phyloP scores from a whole-genome alignment of 2,329 filamentous ascomycete species.

The Trichoderma sp. region DNA sequence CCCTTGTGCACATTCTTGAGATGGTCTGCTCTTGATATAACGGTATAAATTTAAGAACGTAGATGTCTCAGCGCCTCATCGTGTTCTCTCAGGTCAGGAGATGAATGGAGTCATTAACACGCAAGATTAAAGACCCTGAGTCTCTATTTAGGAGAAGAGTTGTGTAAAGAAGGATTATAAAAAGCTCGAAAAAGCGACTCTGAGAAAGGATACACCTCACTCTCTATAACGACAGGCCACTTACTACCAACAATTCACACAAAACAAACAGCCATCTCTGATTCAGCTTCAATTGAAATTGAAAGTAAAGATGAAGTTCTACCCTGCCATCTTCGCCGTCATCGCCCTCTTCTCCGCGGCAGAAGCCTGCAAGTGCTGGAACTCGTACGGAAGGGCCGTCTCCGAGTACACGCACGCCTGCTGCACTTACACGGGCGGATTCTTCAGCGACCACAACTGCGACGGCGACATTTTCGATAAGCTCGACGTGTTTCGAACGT shows the following conservation, averaged over 20 bases:
- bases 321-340: not conserved
- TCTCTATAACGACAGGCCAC: not conserved
- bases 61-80: not conserved
- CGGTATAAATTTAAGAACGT: not conserved
- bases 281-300: no score
- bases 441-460: not conserved
- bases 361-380: not conserved
- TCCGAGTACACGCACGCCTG: not conserved
- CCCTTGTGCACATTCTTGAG: not conserved
- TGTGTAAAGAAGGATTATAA: not conserved
- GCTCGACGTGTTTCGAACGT: not conserved
- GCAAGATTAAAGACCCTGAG: no score
- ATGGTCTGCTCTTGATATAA: not conserved
- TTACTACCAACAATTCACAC: not conserved
- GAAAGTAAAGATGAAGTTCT: not conserved
- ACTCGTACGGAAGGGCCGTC: not conserved
- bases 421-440: not conserved
- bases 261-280: not conserved
- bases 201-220: not conserved
- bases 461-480: not conserved
- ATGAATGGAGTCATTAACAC: not conserved
- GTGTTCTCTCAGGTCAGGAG: not conserved
- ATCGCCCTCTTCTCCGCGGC: not conserved
- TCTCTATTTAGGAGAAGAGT: not conserved
- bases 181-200: not conserved